These are phyloP conservation scores for Stellera chamaejasme DNA, from an alignment of 345 rosid species.

Conservation along the genomic window DNA sequence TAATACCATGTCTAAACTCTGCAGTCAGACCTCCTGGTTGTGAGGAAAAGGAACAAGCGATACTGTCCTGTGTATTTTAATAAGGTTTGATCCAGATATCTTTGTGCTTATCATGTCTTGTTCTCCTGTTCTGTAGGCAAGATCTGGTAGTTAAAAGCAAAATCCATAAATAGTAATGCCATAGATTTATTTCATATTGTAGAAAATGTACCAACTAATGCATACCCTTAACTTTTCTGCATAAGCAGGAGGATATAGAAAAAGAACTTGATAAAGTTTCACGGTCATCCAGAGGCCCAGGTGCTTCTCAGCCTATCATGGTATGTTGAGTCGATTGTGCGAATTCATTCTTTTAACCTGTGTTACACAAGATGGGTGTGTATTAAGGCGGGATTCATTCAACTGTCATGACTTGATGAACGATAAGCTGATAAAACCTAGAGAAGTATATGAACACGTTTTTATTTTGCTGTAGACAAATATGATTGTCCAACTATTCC, in stretches of 20 bases:
- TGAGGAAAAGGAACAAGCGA: conserved; percentile 71
- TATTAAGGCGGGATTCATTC: too few relatives aligned
- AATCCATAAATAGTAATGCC: too few relatives aligned
- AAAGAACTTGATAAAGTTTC: conserved; percentile 72
- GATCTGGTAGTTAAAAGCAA: too few relatives aligned
- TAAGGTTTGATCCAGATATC: conserved; percentile 45
- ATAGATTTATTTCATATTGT: too few relatives aligned
- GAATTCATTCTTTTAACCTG: too few relatives aligned
- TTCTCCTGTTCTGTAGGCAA: conserved; percentile 2
- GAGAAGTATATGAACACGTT: too few relatives aligned
- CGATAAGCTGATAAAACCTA: too few relatives aligned
- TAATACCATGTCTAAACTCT: conserved; percentile 11
- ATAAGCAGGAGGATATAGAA: conserved; percentile 73
- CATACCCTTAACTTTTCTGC: neutral
- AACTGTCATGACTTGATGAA: too few relatives aligned
- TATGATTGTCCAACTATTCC: too few relatives aligned
- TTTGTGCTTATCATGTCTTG: conserved; percentile 4
- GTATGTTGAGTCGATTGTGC: conserved; percentile 21
- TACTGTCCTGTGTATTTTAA: conserved; percentile 90
- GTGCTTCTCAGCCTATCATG: conserved; percentile 74
- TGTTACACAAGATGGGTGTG: too few relatives aligned
- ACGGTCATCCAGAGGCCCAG: conserved; percentile 52
- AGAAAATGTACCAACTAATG: too few relatives aligned
- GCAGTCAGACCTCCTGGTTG: conserved; percentile 91
- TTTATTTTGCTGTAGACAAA: too few relatives aligned